Conservation (phyloP, 2,329 filamentous ascomycete genomes). For the Cytospora leucostoma region DNA sequence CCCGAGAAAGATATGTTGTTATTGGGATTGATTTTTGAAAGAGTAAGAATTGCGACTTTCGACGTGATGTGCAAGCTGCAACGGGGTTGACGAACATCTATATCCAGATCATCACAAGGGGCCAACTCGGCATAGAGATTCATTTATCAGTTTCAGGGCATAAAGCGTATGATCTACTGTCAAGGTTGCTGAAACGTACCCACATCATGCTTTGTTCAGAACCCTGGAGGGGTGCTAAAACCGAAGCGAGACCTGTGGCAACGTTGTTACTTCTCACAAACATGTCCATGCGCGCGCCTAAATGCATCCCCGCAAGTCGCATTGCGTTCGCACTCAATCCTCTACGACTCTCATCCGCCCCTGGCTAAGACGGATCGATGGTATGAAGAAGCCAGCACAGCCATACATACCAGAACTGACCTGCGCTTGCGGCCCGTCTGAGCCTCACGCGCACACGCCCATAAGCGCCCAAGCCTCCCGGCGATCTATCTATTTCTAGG, state of each 20-base stretch:
- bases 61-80: no score
- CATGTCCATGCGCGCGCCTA: neutral
- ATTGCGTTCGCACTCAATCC: neutral
- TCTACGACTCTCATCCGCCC: neutral
- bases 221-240: constrained; percentile 16
- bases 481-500: no score
- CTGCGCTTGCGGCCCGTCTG: no score
- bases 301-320: neutral
- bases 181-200: constrained; percentile 10
- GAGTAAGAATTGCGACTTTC: no score
- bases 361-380: no score
- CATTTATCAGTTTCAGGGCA: neutral
- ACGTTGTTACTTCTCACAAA: neutral
- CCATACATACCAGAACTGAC: no score
- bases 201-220: constrained; percentile 8
- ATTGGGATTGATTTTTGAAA: neutral
- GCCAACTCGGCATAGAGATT: neutral
- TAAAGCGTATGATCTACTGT: neutral
- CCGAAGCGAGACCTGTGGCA: constrained; percentile 17
- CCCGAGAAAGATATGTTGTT: neutral
- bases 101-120: neutral
- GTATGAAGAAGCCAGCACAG: no score
- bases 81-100: no score
- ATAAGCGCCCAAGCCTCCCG: no score
- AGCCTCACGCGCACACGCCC: no score